A percentile compares a stretch with the other conserved stretches of the same genome.
phyloP scores from a whole-genome alignment of 2,329 filamentous ascomycete genomes.

The Sporothrix humicola region DNA sequence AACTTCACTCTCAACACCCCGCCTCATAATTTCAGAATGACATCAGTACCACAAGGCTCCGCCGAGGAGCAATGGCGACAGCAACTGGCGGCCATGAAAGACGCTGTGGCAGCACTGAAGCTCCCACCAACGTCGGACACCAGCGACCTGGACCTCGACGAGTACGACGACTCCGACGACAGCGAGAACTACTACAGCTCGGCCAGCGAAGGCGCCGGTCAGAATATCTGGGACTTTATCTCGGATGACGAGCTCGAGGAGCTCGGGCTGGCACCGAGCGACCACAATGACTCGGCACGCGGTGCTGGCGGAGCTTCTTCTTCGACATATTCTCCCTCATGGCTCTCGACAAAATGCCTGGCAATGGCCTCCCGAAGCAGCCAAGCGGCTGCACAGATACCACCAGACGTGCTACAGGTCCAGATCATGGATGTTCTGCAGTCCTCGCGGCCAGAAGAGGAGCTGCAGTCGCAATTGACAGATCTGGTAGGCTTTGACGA shows the following conservation, averaged over 20 bases:
- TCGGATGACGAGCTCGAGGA: slow-evolving; percentile 74
- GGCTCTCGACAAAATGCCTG: slow-evolving; percentile 74
- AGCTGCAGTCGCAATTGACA: slow-evolving; percentile 86
- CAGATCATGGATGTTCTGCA: slow-evolving; percentile 78
- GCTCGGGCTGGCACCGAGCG: slow-evolving; percentile 53
- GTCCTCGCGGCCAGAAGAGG: slow-evolving; percentile 73
- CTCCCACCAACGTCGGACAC: slow-evolving; percentile 47
- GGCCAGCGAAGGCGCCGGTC: slow-evolving; percentile 57
- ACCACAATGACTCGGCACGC: slow-evolving; percentile 43
- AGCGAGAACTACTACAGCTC: slow-evolving; percentile 69
- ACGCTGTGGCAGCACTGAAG: slow-evolving; percentile 76
- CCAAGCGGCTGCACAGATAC: slow-evolving; percentile 60
- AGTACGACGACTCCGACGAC: slow-evolving; percentile 59
- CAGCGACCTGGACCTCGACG: slow-evolving; percentile 44
- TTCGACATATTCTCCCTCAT: slow-evolving; percentile 62
- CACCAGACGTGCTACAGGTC: slow-evolving; percentile 71
- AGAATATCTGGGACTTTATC: slow-evolving; percentile 94
- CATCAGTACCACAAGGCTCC: slow-evolving; percentile 21
- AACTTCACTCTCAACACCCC: slow-evolving; percentile 8
- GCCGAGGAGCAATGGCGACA: slow-evolving; percentile 71
- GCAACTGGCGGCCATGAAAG: slow-evolving; percentile 84
- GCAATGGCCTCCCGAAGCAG: slow-evolving; percentile 63
- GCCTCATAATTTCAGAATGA: slow-evolving; percentile 24
- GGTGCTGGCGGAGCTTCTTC: not conserved
- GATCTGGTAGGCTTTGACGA: slow-evolving; percentile 94